phyloP scores from a whole-genome alignment of 2,329 filamentous ascomycete species.

The Verticillium klebahnii region DNA sequence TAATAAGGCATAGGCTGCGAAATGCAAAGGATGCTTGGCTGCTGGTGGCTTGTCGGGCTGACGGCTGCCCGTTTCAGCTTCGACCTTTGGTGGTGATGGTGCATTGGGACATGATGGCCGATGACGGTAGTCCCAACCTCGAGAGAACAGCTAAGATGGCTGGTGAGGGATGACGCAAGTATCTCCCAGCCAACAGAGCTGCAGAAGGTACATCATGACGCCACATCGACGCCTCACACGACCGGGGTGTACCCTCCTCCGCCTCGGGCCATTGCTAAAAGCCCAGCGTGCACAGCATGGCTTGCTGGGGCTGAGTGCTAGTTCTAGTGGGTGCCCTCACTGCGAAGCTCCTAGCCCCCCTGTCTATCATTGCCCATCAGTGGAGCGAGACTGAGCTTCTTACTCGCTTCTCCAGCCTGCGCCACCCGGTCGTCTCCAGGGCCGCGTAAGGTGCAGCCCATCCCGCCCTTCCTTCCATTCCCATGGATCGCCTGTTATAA shows the following conservation, averaged over 20 bases:
- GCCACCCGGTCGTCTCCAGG: not conserved
- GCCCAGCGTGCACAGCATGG: not conserved
- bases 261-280: not conserved
- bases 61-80: not conserved
- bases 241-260: not conserved
- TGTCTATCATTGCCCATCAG: conserved; percentile 3
- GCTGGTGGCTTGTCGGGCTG: not conserved
- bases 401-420: conserved; percentile 1
- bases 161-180: not conserved
- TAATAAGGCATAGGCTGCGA: not conserved
- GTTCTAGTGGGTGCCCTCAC: not conserved
- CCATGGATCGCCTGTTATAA: not conserved
- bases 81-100: not conserved
- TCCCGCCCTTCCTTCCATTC: not conserved
- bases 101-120: not conserved
- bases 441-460: not conserved
- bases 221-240: not conserved
- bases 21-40: not conserved
- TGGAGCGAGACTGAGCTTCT: not conserved
- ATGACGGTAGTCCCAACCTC: not conserved
- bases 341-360: not conserved
- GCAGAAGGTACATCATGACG: not conserved
- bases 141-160: not conserved
- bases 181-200: not conserved
- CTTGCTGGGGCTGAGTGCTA: not conserved